phyloP scores from a whole-genome alignment of 805 yeast species.

The Starmera amethionina region DNA sequence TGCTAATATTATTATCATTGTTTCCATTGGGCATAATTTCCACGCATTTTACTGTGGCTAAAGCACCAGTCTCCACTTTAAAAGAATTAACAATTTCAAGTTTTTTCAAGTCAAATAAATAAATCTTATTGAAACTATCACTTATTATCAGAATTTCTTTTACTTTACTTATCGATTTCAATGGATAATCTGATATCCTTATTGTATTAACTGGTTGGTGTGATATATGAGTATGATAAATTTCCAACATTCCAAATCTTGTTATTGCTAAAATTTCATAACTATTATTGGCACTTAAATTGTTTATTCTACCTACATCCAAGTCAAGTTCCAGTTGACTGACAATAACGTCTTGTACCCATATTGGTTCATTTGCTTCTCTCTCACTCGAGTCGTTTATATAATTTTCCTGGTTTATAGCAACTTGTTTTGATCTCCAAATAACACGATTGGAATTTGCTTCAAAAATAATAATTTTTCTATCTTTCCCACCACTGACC shows the following conservation, averaged over 20 bases:
- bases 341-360: slow-evolving; percentile 15
- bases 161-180: slow-evolving; percentile 4
- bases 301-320: neutral
- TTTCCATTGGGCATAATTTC: neutral
- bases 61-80: slow-evolving; percentile 14
- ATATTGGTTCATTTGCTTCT: slow-evolving; percentile 9
- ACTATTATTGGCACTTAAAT: slow-evolving; percentile 2
- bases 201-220: slow-evolving; percentile 14
- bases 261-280: slow-evolving; percentile 12
- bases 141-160: slow-evolving; percentile 5
- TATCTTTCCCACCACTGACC: slow-evolving; percentile 16
- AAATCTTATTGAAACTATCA: slow-evolving; percentile 14
- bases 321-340: neutral
- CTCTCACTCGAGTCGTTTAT: neutral
- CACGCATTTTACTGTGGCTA: slow-evolving; percentile 6
- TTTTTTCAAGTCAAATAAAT: slow-evolving; percentile 5
- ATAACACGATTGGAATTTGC: slow-evolving; percentile 9
- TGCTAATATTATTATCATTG: neutral
- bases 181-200: slow-evolving; percentile 13
- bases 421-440: slow-evolving; percentile 13
- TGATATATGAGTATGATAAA: slow-evolving; percentile 10
- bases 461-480: slow-evolving; percentile 12
- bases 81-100: slow-evolving; percentile 6
- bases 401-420: neutral
- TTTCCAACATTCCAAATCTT: slow-evolving; percentile 14